phyloP scores from a whole-genome alignment of 169 alveolate genomes.

The Neospora caninum region DNA sequence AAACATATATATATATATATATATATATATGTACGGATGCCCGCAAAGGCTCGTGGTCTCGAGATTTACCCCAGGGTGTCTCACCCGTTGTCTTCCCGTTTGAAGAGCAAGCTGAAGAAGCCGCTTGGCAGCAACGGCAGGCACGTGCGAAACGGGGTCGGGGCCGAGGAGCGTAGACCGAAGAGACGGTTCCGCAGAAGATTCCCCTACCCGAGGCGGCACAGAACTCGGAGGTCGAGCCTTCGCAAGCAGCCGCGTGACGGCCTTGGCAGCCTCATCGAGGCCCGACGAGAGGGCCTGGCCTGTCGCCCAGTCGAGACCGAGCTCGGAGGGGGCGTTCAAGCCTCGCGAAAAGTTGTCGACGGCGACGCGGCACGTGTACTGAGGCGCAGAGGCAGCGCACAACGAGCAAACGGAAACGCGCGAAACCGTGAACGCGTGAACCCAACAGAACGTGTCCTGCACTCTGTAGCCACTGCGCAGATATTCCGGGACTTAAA shows the following conservation, averaged over 20 bases:
- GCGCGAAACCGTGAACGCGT: too few species aligned
- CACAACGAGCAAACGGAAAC: too few species aligned
- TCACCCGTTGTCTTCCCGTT: neutral
- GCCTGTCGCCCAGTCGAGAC: slow-evolving; percentile 66
- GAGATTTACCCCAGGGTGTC: neutral
- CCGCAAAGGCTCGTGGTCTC: neutral
- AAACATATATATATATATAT: too few species aligned
- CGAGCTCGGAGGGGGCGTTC: slow-evolving; percentile 66
- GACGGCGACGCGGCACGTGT: slow-evolving; percentile 72
- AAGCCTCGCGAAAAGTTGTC: slow-evolving; percentile 69
- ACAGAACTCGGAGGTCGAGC: neutral
- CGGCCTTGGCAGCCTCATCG: slow-evolving; percentile 6
- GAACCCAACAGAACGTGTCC: too few species aligned
- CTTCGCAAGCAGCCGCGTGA: neutral
- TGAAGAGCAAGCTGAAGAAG: neutral
- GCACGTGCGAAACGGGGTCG: neutral
- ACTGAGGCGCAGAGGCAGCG: slow-evolving; percentile 56
- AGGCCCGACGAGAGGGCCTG: slow-evolving; percentile 35
- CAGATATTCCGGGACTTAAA: too few species aligned
- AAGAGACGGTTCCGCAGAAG: neutral
- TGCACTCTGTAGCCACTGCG: too few species aligned
- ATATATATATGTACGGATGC: too few species aligned
- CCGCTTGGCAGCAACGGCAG: neutral
- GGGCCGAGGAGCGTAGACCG: neutral
- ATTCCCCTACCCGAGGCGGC: neutral